phyloP scores from a whole-genome alignment of 495 filamentous ascomycete species.

The Podospora comata region DNA sequence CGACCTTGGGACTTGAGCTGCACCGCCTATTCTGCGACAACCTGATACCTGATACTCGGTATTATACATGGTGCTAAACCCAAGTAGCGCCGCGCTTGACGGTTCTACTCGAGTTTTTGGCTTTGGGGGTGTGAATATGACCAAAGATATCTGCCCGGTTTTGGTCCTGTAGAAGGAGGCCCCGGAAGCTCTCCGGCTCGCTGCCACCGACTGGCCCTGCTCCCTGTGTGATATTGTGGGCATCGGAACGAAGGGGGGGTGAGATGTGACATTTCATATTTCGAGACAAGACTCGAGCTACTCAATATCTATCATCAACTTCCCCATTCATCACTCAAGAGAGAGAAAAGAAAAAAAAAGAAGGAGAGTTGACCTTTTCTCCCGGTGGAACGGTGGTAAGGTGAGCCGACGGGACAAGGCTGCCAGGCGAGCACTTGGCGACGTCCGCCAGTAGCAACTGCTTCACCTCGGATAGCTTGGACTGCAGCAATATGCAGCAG shows the following conservation, averaged over 20 bases:
- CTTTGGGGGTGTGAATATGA: constrained; percentile 13
- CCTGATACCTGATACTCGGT: constrained; percentile 1
- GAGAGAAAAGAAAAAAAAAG: neutral
- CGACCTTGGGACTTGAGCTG: neutral
- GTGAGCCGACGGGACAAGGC: constrained; percentile 3
- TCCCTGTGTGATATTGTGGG: constrained; percentile 13
- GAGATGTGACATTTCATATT: constrained; percentile 15
- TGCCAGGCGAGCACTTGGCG: neutral
- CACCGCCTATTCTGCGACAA: constrained; percentile 4
- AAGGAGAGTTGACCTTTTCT: neutral
- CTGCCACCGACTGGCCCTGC: constrained; percentile 1
- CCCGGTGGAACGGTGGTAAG: neutral
- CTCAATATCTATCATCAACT: no score
- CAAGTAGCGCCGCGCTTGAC: neutral
- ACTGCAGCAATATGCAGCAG: neutral
- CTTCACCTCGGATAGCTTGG: constrained; percentile 4
- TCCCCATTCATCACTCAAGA: neutral
- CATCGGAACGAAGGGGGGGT: constrained; percentile 4
- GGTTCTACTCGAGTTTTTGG: constrained; percentile 2
- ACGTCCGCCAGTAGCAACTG: neutral
- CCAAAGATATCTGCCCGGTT: neutral
- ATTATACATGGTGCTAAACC: constrained; percentile 4
- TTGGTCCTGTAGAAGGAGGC: constrained; percentile 2
- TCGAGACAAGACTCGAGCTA: neutral
- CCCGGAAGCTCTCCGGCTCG: constrained; percentile 18